Conservation (phyloP, 2,329 filamentous ascomycete species). For the Monosporascus sp. region DNA sequence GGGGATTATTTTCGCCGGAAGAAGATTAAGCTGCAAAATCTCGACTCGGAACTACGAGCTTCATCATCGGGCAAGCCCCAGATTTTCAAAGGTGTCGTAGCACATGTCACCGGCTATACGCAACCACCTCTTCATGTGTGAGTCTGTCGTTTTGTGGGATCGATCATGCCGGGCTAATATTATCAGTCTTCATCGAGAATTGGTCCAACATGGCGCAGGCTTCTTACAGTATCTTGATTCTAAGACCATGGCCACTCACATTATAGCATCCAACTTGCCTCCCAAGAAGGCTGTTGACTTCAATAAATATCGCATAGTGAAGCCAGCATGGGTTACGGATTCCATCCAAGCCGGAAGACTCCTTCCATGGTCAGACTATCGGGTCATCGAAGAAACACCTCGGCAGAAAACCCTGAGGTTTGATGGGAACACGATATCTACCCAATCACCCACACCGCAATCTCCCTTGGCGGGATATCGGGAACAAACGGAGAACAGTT, state of each 20-base stretch:
- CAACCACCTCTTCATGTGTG: constrained; percentile 82
- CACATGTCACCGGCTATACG: constrained; percentile 92
- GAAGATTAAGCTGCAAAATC: constrained; percentile 94
- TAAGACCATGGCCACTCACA: constrained; percentile 93
- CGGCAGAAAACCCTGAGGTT: constrained; percentile 71
- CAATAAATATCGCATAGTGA: constrained; percentile 81
- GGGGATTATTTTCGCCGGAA: constrained; percentile 90
- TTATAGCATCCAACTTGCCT: constrained; percentile 84
- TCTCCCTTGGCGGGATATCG: constrained; percentile 58
- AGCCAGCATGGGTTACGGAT: constrained; percentile 90
- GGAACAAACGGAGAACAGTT: constrained; percentile 76
- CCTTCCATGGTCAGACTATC: constrained; percentile 80
- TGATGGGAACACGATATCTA: constrained; percentile 57
- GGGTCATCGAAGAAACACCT: constrained; percentile 77
- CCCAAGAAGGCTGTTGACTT: constrained; percentile 93
- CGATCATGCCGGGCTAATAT: constrained; percentile 3
- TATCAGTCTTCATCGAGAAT: constrained; percentile 65
- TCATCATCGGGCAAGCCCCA: constrained; percentile 64
- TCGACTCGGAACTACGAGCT: constrained; percentile 75
- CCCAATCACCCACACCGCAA: constrained; percentile 54
- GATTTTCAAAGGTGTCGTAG: constrained; percentile 87
- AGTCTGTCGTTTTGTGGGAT: constrained; percentile 16
- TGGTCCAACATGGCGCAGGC: constrained; percentile 89
- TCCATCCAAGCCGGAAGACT: constrained; percentile 77
- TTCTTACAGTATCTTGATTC: constrained; percentile 93